Evolutionary conservation across 768 basidiomycete genomes (phyloP).

Genomic region (Heimioporus sp.): DNA sequence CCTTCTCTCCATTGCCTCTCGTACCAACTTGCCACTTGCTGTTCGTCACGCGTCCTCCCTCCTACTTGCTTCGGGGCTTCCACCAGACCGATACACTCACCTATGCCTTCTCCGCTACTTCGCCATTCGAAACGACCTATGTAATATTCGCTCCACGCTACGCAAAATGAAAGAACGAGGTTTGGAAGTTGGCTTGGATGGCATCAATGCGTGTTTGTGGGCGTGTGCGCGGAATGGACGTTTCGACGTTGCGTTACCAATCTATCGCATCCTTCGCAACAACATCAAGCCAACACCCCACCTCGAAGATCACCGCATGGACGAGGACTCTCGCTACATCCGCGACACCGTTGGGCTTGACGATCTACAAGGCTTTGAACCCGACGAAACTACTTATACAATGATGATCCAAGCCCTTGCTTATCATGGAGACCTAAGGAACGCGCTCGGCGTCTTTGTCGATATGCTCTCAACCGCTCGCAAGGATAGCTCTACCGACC

Average conservation of each 20-base stretch:
- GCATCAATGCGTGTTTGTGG: constrained; percentile 70
- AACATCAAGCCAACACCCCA: constrained; percentile 41
- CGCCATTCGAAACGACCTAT: constrained; percentile 43
- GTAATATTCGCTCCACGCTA: constrained; percentile 55
- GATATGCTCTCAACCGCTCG: constrained; percentile 59
- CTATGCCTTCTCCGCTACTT: constrained; percentile 59
- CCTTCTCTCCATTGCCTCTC: constrained; percentile 60
- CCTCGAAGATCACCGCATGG: constrained; percentile 34
- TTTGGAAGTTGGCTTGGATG: constrained; percentile 57
- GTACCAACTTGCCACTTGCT: constrained; percentile 41
- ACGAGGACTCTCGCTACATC: constrained; percentile 39
- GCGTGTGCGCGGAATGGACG: constrained; percentile 55
- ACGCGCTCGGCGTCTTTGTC: constrained; percentile 54
- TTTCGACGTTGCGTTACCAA: constrained; percentile 52
- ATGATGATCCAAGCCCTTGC: constrained; percentile 67
- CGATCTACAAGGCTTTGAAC: constrained; percentile 42
- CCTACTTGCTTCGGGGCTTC: constrained; percentile 50
- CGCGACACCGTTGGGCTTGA: constrained; percentile 43
- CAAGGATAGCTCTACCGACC: constrained; percentile 24
- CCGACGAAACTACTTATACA: constrained; percentile 68
- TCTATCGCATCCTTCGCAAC: constrained; percentile 65
- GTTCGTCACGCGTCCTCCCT: constrained; percentile 54
- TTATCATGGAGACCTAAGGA: constrained; percentile 64
- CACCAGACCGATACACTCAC: constrained; percentile 62
- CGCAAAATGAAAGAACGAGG: constrained; percentile 49